Base-by-base conservation (phyloP, 257 asterid species). In the Solanum sejunctum region DNA sequence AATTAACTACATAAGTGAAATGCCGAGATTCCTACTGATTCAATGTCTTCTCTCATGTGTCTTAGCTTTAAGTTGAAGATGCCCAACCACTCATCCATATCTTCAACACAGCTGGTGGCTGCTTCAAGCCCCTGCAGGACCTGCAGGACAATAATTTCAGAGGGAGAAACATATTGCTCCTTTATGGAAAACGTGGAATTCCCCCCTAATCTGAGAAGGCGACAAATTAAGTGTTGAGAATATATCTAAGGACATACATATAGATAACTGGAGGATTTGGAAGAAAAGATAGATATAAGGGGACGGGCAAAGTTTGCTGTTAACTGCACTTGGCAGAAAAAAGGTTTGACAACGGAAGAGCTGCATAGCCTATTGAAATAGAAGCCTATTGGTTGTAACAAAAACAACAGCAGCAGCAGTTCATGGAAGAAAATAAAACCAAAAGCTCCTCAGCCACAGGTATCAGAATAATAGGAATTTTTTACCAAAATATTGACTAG, bases 11-110 rank as follows among this genome's bases (percentile, higher is more conserved):
- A 69, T 36, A 69, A 39, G 80, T 45, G 36, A 18, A 69, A 81
- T 88, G 70, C 20, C 71, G 70, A 88, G 88, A 87, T 66, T 57
- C 89, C 80, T 89, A 97, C 99, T 90, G 98, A 94, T 89, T 97
- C 99, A 71, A 97, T 97, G 87, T 97, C 99, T 92, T 97, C 98
- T 90, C 99, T 92, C 99, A 97, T 97, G 92, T 97, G 98, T 88
- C 98, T 92, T 83, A 97, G 93, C 90, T 97, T 97, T 55, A 97
- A 91, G 87, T 97, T 97, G 85, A 97, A 97, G 85, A 97, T 97
- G 90, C 96, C 86, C 88, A 97, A 86, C 99, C 99, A 97, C 88
- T 97, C 98, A 91, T 97, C 99, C 99, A 97, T 92, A 87, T 97
- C 99, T 85, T 97, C 99, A 71, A 95, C 98, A 88, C 97, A 92